These are phyloP conservation scores for Lactuca sativa DNA, from an alignment of 129 eudicot genomes.

Conservation along the genomic window DNA sequence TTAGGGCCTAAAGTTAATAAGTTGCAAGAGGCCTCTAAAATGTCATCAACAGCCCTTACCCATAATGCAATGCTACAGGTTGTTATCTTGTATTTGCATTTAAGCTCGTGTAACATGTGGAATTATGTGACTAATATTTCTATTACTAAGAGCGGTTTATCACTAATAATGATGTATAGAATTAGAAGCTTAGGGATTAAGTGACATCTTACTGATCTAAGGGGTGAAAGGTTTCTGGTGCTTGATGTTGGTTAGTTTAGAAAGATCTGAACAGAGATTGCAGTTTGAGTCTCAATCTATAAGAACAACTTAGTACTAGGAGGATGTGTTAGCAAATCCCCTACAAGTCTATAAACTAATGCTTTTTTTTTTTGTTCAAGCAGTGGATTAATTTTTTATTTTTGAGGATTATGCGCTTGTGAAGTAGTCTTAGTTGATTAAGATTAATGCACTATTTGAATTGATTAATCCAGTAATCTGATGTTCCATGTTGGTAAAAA, in stretches of 20 bases:
- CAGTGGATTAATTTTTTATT: neutral
- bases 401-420: neutral
- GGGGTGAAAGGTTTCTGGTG: constrained; percentile 4
- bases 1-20: too few species aligned
- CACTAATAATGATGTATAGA: too few species aligned
- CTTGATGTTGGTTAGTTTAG: neutral
- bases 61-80: neutral
- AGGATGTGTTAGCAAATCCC: neutral
- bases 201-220: neutral
- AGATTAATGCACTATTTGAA: neutral
- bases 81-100: neutral
- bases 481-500: neutral
- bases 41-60: neutral
- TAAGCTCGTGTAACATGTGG: neutral
- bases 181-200: neutral
- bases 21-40: too few species aligned
- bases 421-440: neutral
- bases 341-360: neutral
- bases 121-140: neutral
- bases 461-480: neutral
- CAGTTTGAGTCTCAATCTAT: too few species aligned
- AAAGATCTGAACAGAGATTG: too few species aligned
- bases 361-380: constrained; percentile 3
- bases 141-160: neutral
- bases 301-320: too few species aligned